Evolutionary conservation across 169 alveolate genomes (phyloP).

Genomic region (Plasmodium malariae): DNA sequence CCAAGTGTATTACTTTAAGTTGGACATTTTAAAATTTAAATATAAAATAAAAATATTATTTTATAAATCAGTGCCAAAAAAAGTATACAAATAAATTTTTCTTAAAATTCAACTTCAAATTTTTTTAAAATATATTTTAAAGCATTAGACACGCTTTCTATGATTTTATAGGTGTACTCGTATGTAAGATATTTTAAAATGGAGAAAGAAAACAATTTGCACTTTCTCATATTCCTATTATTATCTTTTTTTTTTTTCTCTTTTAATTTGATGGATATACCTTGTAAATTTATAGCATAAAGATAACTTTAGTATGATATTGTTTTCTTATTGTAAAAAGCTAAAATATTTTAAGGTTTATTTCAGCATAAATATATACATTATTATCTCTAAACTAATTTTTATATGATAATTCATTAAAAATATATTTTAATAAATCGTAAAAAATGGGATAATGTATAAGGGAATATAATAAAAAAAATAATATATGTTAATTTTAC

Average conservation of each 20-base stretch:
- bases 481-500: neutral
- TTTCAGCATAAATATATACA: neutral
- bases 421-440: neutral
- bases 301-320: neutral
- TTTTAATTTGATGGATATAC: too few species aligned
- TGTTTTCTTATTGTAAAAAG: neutral
- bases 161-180: neutral
- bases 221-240: neutral
- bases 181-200: neutral
- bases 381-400: neutral
- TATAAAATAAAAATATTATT: neutral
- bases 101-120: neutral
- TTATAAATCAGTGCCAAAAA: neutral
- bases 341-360: neutral
- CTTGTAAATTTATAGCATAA: neutral
- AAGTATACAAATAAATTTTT: neutral
- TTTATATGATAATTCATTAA: neutral
- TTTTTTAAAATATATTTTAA: neutral
- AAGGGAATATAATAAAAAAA: neutral
- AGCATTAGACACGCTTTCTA: constrained; percentile 6
- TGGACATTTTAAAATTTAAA: neutral
- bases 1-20: neutral
- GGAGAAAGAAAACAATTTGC: neutral
- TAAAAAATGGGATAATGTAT: neutral
- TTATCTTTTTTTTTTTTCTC: neutral